These are phyloP conservation scores for Trichophyton mentagrophytes DNA, from an alignment of 2,329 filamentous ascomycete species.

Conservation along the genomic window DNA sequence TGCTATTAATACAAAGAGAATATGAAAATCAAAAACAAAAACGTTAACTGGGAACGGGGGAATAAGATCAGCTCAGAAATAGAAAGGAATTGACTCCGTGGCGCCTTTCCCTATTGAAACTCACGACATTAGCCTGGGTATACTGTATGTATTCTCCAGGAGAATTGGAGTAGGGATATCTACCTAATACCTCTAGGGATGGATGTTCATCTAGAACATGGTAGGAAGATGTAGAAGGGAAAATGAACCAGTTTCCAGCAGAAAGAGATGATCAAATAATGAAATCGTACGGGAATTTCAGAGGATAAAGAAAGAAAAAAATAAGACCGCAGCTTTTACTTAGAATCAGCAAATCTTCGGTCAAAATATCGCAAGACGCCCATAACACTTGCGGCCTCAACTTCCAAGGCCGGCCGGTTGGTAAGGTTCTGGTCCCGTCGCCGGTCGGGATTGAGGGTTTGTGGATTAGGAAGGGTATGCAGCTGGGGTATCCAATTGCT, in stretches of 20 bases:
- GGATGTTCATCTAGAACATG: background rate
- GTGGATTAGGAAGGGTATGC: conserved; percentile 40
- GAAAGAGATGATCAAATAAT: background rate
- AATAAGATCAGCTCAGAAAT: background rate
- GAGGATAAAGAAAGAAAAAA: background rate
- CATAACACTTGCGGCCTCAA: conserved; percentile 75
- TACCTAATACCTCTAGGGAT: background rate
- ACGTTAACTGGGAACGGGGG: background rate
- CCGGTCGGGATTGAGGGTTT: conserved; percentile 21
- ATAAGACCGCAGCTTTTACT: background rate
- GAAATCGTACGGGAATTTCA: background rate
- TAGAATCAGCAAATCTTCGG: conserved; percentile 48
- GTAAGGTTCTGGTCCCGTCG: conserved; percentile 13
- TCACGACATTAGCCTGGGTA: background rate
- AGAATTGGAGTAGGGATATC: background rate
- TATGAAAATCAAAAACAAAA: background rate
- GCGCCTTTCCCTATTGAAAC: background rate
- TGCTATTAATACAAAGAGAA: background rate
- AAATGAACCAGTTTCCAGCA: background rate
- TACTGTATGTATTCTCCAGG: background rate
- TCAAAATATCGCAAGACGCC: conserved; percentile 73
- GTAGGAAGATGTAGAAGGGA: background rate
- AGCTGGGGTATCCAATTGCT: conserved; percentile 64
- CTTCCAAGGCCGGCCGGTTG: conserved; percentile 51
- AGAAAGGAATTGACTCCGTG: background rate